Percentiles rank a stretch among this genome's conserved stretches.
These are phyloP conservation scores for Yamagishiella unicocca DNA, from an alignment of 139 green algal genomes.

Conservation along the genomic window DNA sequence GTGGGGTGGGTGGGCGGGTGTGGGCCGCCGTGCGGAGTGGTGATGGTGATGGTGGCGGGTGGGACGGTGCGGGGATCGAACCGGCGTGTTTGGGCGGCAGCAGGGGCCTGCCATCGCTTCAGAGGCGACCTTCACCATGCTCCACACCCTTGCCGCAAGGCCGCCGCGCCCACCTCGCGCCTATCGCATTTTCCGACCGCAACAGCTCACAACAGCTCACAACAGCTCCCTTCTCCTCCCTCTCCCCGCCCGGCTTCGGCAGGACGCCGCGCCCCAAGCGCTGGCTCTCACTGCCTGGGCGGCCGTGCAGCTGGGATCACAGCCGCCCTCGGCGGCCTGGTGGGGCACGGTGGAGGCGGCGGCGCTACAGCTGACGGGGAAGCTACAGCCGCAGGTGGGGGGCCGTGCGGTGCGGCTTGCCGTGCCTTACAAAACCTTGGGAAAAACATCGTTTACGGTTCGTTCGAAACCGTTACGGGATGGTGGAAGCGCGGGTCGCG, in stretches of 20 bases:
- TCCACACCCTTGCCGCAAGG: background rate
- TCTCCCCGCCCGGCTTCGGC: background rate
- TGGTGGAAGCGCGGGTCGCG: no score
- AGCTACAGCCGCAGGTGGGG: constrained; percentile 20
- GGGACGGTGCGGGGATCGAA: no score
- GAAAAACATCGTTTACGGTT: no score
- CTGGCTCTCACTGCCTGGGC: constrained; percentile 24
- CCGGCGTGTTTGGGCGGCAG: background rate
- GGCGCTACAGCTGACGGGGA: background rate
- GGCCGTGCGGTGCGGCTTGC: no score
- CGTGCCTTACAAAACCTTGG: no score
- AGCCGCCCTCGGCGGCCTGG: background rate
- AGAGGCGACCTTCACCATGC: background rate
- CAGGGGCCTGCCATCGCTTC: background rate
- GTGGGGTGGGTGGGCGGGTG: background rate
- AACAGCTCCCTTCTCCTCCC: background rate
- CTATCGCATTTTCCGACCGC: no score
- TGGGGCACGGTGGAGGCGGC: background rate
- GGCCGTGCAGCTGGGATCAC: background rate
- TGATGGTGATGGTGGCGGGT: background rate
- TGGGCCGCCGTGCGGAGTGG: background rate
- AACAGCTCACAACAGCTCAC: no score
- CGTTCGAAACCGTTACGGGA: no score
- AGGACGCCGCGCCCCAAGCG: constrained; percentile 13
- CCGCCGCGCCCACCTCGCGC: no score